Conservation (phyloP, 192 early-diverging fungal species). For the Coemansia sp. region DNA sequence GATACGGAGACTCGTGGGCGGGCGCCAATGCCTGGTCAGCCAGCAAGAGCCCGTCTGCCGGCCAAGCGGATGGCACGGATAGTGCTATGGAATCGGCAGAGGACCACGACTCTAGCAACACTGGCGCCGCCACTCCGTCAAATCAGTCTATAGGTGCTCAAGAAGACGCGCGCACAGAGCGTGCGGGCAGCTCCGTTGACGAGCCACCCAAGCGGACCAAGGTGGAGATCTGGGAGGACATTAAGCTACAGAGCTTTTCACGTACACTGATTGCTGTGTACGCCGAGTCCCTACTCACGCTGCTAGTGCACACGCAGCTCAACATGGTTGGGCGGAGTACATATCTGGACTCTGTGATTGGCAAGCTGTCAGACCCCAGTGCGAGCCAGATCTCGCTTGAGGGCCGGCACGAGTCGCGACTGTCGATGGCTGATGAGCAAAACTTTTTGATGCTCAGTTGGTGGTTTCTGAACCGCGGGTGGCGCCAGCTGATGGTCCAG, state of each 20-base stretch:
- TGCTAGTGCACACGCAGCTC: constrained; percentile 83
- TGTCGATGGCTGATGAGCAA: constrained; percentile 57
- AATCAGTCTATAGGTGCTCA: not conserved
- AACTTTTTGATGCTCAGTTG: constrained; percentile 86
- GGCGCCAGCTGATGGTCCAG: constrained; percentile 64
- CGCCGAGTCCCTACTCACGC: constrained; percentile 75
- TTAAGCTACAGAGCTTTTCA: constrained; percentile 87
- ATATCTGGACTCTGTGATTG: constrained; percentile 71
- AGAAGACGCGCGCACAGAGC: not conserved
- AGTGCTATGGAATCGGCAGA: not conserved
- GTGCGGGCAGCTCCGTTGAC: not conserved
- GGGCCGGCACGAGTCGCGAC: constrained; percentile 19
- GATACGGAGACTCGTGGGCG: not conserved
- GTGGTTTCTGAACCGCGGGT: constrained; percentile 88
- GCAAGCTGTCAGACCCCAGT: constrained; percentile 15
- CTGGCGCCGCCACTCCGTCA: not conserved
- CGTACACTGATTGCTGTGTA: constrained; percentile 83
- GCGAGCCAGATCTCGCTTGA: constrained; percentile 17
- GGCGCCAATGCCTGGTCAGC: constrained; percentile 18
- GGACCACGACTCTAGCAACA: not conserved
- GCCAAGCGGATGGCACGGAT: not conserved
- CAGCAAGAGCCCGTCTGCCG: not conserved
- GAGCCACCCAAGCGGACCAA: constrained; percentile 51
- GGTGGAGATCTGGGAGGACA: constrained; percentile 79
- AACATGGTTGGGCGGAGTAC: constrained; percentile 88